Evolutionary conservation across 768 basidiomycete genomes (phyloP).

Genomic region (Leucocoprinus birnbaumii): DNA sequence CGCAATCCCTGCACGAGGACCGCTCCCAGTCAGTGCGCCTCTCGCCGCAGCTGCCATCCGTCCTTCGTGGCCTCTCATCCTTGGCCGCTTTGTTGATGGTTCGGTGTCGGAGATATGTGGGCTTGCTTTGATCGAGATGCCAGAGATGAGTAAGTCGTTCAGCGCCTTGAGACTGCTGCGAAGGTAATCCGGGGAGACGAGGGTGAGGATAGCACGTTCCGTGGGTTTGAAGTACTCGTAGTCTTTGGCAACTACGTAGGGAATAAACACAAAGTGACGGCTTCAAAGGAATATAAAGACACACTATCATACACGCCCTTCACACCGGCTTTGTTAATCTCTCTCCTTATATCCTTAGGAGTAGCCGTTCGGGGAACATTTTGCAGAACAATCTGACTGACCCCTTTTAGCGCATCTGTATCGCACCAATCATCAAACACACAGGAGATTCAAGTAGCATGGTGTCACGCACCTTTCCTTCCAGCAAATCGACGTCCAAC

Average conservation of each 20-base stretch:
- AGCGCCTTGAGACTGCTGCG: constrained; percentile 39
- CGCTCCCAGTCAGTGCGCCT: constrained; percentile 32
- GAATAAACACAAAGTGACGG: background rate
- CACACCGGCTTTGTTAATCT: constrained; percentile 36
- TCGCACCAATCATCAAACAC: background rate
- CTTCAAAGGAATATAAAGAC: constrained; percentile 5
- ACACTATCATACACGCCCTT: constrained; percentile 46
- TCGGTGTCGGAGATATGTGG: background rate
- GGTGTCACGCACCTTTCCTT: too few relatives aligned
- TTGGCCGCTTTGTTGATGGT: background rate
- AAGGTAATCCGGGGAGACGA: constrained; percentile 45
- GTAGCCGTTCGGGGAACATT: constrained; percentile 51
- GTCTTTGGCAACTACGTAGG: constrained; percentile 49
- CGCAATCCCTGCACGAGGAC: constrained; percentile 48
- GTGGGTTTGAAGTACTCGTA: constrained; percentile 62
- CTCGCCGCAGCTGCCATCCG: constrained; percentile 24
- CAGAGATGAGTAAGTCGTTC: constrained; percentile 41
- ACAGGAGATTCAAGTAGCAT: too few relatives aligned
- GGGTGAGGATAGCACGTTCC: constrained; percentile 54
- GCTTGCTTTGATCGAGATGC: constrained; percentile 20
- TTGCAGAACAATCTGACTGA: constrained; percentile 43
- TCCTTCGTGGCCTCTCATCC: constrained; percentile 26
- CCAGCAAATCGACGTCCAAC: too few relatives aligned
- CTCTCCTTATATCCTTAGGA: constrained; percentile 51
- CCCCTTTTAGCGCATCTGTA: constrained; percentile 18